Conservation (phyloP, 768 basidiomycete species). For the Rickenella mellea region DNA sequence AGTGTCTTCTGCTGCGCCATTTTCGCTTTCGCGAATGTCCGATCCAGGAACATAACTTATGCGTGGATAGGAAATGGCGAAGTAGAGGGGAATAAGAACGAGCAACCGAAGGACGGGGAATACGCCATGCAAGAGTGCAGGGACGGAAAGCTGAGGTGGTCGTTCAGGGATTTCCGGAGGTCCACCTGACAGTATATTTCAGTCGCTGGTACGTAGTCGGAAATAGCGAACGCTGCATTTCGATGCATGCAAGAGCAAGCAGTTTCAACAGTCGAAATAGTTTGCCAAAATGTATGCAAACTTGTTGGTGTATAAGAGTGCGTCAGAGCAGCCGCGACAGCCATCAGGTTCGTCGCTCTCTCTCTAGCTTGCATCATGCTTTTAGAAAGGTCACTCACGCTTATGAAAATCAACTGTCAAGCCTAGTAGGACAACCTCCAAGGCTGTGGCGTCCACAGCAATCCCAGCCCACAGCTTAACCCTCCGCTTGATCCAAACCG, state of each 20-base stretch:
- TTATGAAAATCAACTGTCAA: slow-evolving; percentile 24
- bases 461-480: slow-evolving; percentile 44
- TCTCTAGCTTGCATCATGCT: no score
- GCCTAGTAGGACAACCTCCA: slow-evolving; percentile 47
- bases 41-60: slow-evolving; percentile 48
- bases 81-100: slow-evolving; percentile 49
- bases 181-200: slow-evolving; percentile 1
- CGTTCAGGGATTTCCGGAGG: not conserved
- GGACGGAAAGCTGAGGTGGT: slow-evolving; percentile 17
- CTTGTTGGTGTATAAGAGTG: no score
- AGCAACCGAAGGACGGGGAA: slow-evolving; percentile 62
- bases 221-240: not conserved
- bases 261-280: not conserved
- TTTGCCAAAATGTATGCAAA: no score
- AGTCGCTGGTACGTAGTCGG: slow-evolving; percentile 13
- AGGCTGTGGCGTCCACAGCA: slow-evolving; percentile 51
- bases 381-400: slow-evolving; percentile 14
- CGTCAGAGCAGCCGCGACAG: no score
- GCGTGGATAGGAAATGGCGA: slow-evolving; percentile 53
- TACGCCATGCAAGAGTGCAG: slow-evolving; percentile 35
- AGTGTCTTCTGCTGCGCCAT: slow-evolving; percentile 29
- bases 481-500: slow-evolving; percentile 55
- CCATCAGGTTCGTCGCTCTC: no score
- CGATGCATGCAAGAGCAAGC: not conserved
- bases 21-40: slow-evolving; percentile 20